Percentiles rank a stretch among this genome's conserved stretches.
Evolutionary conservation across 371 early-diverging fungal species (phyloP).

Genomic region (Enteropsectra breve): DNA sequence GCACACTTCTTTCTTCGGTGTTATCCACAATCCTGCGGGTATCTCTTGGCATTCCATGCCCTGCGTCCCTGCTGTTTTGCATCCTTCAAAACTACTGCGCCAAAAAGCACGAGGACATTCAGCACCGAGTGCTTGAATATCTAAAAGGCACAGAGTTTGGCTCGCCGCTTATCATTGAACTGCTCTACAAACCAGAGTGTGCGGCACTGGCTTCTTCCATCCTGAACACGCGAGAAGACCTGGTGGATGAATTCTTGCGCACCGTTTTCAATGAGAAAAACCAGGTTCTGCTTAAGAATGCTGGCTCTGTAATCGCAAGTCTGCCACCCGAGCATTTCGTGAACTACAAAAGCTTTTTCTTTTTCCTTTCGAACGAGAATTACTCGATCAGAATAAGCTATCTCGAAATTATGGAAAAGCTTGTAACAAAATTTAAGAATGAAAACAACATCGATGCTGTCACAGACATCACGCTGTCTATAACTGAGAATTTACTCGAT

Average conservation of each 20-base stretch:
- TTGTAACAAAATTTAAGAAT: constrained; percentile 33
- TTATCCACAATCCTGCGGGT: too few species aligned
- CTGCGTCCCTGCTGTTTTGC: not conserved
- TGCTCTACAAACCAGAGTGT: not conserved
- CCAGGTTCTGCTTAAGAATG: constrained; percentile 30
- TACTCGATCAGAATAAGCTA: constrained; percentile 46
- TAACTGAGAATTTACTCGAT: constrained; percentile 48
- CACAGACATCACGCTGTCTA: constrained; percentile 11
- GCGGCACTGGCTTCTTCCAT: not conserved
- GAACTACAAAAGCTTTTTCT: constrained; percentile 29
- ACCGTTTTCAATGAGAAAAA: constrained; percentile 7
- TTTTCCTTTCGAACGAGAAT: constrained; percentile 28
- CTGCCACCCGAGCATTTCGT: constrained; percentile 24
- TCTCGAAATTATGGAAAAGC: constrained; percentile 40
- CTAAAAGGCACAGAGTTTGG: not conserved
- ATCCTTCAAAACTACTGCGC: not conserved
- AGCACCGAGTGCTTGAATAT: constrained; percentile 4
- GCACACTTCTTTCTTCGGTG: too few species aligned
- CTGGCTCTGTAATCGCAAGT: constrained; percentile 16
- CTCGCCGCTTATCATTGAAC: not conserved
- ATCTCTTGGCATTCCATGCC: too few species aligned
- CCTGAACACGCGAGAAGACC: not conserved
- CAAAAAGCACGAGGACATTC: not conserved
- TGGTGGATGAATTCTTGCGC: constrained; percentile 28
- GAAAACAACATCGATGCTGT: constrained; percentile 42